phyloP scores from a whole-genome alignment of 805 yeast species.

The Lipomyces japonicus region DNA sequence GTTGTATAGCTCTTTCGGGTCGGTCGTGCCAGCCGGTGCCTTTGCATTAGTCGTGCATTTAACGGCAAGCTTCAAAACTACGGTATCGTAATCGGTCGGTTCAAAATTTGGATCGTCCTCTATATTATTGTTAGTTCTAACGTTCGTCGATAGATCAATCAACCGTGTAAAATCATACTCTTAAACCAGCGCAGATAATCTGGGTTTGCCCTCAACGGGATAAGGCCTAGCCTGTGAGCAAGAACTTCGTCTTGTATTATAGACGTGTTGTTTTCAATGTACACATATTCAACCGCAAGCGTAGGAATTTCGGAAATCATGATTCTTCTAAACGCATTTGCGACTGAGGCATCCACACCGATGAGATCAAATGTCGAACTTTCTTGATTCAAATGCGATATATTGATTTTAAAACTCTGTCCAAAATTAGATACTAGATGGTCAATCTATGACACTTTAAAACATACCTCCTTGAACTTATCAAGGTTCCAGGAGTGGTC shows the following conservation, averaged over 20 bases:
- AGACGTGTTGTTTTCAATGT: slow-evolving; percentile 88
- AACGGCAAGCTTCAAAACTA: slow-evolving; percentile 76
- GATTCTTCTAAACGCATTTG: slow-evolving; percentile 94
- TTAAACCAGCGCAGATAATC: slow-evolving; percentile 85
- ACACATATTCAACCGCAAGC: slow-evolving; percentile 90
- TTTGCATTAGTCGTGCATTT: slow-evolving; percentile 81
- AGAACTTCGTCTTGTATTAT: slow-evolving; percentile 96
- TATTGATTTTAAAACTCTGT: slow-evolving; percentile 55
- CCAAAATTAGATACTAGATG: background rate
- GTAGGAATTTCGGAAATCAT: slow-evolving; percentile 97
- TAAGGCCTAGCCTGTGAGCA: slow-evolving; percentile 89
- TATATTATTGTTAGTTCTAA: slow-evolving; percentile 24
- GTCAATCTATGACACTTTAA: background rate
- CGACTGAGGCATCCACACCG: slow-evolving; percentile 84
- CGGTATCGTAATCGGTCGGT: slow-evolving; percentile 83
- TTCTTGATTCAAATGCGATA: slow-evolving; percentile 54
- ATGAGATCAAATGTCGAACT: slow-evolving; percentile 81
- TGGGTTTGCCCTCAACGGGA: slow-evolving; percentile 89
- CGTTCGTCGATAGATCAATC: background rate
- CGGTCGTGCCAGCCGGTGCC: slow-evolving; percentile 71
- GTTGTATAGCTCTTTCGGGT: slow-evolving; percentile 77
- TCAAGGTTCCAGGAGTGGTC: slow-evolving; percentile 81
- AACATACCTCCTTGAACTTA: slow-evolving; percentile 54
- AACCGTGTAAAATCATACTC: slow-evolving; percentile 27
- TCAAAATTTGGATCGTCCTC: slow-evolving; percentile 35